Evolutionary conservation across 2,329 filamentous ascomycete species (phyloP).

Genomic region (Trichoderma brevicompactum): DNA sequence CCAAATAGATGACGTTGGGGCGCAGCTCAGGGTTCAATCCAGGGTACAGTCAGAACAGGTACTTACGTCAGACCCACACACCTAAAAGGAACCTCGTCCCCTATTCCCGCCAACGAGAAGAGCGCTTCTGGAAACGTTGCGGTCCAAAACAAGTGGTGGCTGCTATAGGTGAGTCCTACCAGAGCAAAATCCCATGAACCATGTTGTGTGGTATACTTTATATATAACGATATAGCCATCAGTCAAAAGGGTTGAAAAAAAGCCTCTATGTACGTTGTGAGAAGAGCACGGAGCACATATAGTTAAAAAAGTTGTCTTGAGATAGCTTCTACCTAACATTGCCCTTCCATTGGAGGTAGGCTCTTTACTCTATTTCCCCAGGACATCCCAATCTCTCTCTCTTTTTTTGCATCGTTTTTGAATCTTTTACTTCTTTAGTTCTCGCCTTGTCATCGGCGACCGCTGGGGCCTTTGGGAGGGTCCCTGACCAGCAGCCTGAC

Average conservation of each 20-base stretch:
- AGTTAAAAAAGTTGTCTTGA: not conserved
- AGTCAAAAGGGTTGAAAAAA: too few species aligned
- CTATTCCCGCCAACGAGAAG: conserved; percentile 9
- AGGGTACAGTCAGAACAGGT: conserved; percentile 1
- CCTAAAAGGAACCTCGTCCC: not conserved
- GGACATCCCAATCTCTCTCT: not conserved
- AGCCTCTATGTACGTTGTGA: not conserved
- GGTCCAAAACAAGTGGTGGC: too few species aligned
- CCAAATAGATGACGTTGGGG: conserved; percentile 1
- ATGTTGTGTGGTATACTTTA: not conserved
- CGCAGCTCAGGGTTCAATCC: not conserved
- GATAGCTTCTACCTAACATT: conserved; percentile 20
- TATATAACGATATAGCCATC: not conserved
- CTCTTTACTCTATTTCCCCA: not conserved
- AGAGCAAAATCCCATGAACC: too few species aligned
- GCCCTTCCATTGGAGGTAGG: not conserved
- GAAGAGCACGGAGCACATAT: not conserved
- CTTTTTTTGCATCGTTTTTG: conserved; percentile 27
- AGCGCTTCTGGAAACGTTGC: conserved; percentile 17
- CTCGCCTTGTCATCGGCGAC: conserved; percentile 46
- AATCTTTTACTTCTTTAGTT: conserved; percentile 40
- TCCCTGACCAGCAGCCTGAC: conserved; percentile 67
- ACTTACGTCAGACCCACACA: conserved; percentile 19
- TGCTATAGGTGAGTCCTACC: too few species aligned
- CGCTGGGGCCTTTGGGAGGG: conserved; percentile 60